Conservation (phyloP, 2,329 filamentous ascomycete species). For the Neonectria sp. region DNA sequence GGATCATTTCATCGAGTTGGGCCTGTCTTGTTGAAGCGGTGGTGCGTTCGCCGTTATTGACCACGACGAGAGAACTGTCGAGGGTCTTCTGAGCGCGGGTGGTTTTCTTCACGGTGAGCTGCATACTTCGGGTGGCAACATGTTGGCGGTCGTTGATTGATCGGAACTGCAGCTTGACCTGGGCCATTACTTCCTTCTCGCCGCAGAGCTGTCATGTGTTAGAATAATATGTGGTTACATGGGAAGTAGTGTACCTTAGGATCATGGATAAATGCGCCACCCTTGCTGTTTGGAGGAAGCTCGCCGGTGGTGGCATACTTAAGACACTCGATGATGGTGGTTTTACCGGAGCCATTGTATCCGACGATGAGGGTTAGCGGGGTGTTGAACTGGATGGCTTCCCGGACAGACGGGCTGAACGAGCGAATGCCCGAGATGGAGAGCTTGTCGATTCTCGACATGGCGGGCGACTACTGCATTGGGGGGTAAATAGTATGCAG, state of each 20-base stretch:
- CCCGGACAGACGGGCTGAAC: slow-evolving; percentile 81
- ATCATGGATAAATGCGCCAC: slow-evolving; percentile 96
- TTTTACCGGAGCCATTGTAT: slow-evolving; percentile 98
- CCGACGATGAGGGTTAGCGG: slow-evolving; percentile 97
- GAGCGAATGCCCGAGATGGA: slow-evolving; percentile 88
- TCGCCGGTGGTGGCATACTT: slow-evolving; percentile 98
- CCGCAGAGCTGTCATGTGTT: slow-evolving; percentile 72
- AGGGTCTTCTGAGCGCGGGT: slow-evolving; percentile 85
- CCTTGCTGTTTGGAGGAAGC: slow-evolving; percentile 90
- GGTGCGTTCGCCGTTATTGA: slow-evolving; percentile 84
- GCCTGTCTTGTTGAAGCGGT: slow-evolving; percentile 84
- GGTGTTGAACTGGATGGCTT: slow-evolving; percentile 89
- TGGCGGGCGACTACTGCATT: slow-evolving; percentile 49
- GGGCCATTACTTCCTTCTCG: slow-evolving; percentile 90
- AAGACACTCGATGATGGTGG: slow-evolving; percentile 98
- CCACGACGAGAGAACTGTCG: slow-evolving; percentile 83
- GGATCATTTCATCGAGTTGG: slow-evolving; percentile 88
- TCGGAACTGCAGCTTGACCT: slow-evolving; percentile 91
- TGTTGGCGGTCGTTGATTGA: slow-evolving; percentile 84
- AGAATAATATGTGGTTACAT: slow-evolving; percentile 11
- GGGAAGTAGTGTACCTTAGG: slow-evolving; percentile 76
- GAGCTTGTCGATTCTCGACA: slow-evolving; percentile 91
- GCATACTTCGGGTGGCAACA: slow-evolving; percentile 86
- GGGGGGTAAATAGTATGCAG: neutral
- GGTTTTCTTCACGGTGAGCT: slow-evolving; percentile 89